Evolutionary conservation across 2,329 filamentous ascomycete species (phyloP), one percentile per base, ranked within the genome.

Genomic region (Nannizzia gypsea): DNA sequence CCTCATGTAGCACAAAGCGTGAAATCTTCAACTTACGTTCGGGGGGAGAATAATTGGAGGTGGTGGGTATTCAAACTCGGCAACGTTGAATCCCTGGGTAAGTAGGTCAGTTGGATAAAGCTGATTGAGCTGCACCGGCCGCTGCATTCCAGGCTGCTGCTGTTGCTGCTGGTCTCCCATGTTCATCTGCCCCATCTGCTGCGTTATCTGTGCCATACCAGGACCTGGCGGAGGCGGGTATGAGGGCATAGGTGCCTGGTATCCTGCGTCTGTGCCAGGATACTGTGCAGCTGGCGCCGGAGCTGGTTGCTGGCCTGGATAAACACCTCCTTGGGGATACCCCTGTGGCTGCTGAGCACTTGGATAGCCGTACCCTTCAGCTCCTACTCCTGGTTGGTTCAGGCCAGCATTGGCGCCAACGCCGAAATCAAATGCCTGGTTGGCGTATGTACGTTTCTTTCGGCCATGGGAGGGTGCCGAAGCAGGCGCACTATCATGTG

Each of bases 401-500:
- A 80, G 73, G 57, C 78, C 81, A 60, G 87, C 85, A 80, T 97
- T 97, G 70, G 88, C 89, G 68, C 92, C 93, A 57, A 83, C 82
- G 57, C 88, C 90, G 68, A 97, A 93, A 62, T 95, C 92, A 74
- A 95, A 99, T 52, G 92, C 92, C 74, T 95, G 88, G 60, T 89
- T 89, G 59, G 93, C 93, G 78, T 97, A 97, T 60, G 88, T 87
- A 79, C 90, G 83, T 82, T 95, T 96, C 83, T 96, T 96, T 79
- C 68, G 72, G 60, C 68, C 74, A 60, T 65, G 65, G 4, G 60
- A 24, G 9, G 62, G 64, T n/a, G 6, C 48, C 3, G 60, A 24
- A 31, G 58, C 57, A 28, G 50, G 46, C 31, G 63, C 60, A 17
- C 44, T 31, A 48, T 63, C 67, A 40, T 71, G 71, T 56, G 66